Evolutionary conservation across 768 basidiomycete species (phyloP).

Genomic region (Rhizopogon sp.): DNA sequence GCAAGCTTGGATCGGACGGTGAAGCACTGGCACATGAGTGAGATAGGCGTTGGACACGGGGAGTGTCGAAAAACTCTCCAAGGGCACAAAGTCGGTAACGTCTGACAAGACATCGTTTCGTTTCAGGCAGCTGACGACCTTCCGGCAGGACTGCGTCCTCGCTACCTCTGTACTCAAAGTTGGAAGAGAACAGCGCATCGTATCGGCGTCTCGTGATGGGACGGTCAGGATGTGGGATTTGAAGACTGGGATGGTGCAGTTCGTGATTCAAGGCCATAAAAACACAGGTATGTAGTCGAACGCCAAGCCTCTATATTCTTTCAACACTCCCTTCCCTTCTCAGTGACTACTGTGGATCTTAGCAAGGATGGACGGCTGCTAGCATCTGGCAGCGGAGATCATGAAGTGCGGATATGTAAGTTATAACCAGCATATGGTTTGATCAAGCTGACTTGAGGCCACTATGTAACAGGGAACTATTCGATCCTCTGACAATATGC

Average conservation of each 20-base stretch:
- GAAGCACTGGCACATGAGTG: constrained; percentile 77
- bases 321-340: neutral
- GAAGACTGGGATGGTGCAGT: constrained; percentile 72
- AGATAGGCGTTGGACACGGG: constrained; percentile 33
- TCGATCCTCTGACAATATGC: neutral
- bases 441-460: neutral
- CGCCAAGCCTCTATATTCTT: neutral
- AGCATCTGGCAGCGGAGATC: constrained; percentile 70
- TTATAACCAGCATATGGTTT: constrained; percentile 2
- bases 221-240: constrained; percentile 95
- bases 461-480: neutral
- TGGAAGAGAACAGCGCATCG: constrained; percentile 74
- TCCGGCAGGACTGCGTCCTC: constrained; percentile 60
- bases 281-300: constrained; percentile 48
- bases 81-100: constrained; percentile 74
- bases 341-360: constrained; percentile 39
- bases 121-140: constrained; percentile 1
- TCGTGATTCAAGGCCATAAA: constrained; percentile 81
- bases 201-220: constrained; percentile 93
- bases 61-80: constrained; percentile 44
- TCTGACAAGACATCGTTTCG: constrained; percentile 5
- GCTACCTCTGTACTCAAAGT: constrained; percentile 84
- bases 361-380: constrained; percentile 55
- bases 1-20: constrained; percentile 88
- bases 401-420: constrained; percentile 66